A percentile compares a stretch with the other conserved stretches of the same genome.
Evolutionary conservation across 352 stramenopile genomes (phyloP).

Genomic region (Globisporangium rhizosaccharum): DNA sequence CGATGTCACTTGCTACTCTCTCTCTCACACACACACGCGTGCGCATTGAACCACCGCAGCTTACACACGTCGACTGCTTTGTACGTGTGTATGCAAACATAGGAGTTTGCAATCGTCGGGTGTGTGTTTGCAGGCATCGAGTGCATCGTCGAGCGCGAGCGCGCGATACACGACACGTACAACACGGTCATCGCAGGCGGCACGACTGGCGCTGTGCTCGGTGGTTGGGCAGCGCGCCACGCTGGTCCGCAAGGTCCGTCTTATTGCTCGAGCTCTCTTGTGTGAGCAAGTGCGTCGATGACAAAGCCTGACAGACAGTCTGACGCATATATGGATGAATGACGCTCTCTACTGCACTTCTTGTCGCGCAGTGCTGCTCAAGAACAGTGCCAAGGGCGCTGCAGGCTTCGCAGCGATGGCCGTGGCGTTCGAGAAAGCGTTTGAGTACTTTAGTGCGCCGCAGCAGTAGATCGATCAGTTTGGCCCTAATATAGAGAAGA

Average conservation of each 20-base stretch:
- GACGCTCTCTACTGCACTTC: slow-evolving; percentile 6
- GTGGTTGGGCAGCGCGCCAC: slow-evolving; percentile 61
- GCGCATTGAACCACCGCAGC: neutral
- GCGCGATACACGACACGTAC: slow-evolving; percentile 65
- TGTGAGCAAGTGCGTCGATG: too few species aligned
- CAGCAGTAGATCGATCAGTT: slow-evolving; percentile 11
- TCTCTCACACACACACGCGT: neutral
- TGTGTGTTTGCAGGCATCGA: slow-evolving; percentile 78
- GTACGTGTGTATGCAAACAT: neutral
- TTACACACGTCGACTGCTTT: neutral
- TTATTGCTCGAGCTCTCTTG: neutral
- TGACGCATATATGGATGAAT: neutral
- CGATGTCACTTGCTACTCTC: neutral
- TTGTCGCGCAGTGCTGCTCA: slow-evolving; percentile 40
- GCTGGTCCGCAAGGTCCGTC: slow-evolving; percentile 53
- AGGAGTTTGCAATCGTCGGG: slow-evolving; percentile 83
- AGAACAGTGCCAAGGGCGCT: slow-evolving; percentile 71
- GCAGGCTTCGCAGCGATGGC: slow-evolving; percentile 78
- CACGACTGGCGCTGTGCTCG: slow-evolving; percentile 56
- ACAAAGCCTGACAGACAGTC: neutral
- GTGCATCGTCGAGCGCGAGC: slow-evolving; percentile 81
- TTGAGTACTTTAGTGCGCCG: slow-evolving; percentile 51
- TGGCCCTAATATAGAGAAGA: neutral
- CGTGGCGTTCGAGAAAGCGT: slow-evolving; percentile 81
- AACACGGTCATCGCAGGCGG: slow-evolving; percentile 75